These are phyloP conservation scores for Pelagomonas calceolata DNA, from an alignment of 108 stramenopile genomes.

Conservation along the genomic window DNA sequence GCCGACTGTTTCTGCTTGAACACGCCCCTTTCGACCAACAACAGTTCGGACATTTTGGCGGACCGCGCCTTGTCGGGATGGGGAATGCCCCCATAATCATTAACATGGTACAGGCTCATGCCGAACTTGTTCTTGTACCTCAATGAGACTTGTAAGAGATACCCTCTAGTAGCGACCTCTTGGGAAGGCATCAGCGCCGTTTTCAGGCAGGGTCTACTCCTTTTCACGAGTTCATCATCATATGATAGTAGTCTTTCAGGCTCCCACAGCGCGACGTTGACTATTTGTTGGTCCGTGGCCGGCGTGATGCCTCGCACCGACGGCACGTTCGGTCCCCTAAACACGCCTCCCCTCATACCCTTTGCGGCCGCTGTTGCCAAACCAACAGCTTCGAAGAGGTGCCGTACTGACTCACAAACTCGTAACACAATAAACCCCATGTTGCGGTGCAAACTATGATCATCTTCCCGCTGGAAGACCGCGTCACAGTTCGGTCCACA, in stretches of 20 bases:
- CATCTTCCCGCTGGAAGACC: neutral
- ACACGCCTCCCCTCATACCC: neutral
- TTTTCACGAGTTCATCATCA: too few relatives aligned
- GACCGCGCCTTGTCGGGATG: neutral
- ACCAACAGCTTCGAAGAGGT: neutral
- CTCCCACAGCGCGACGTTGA: neutral
- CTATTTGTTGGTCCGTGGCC: neutral
- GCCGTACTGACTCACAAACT: neutral
- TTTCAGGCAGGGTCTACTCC: too few relatives aligned
- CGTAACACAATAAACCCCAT: neutral
- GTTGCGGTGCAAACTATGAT: neutral
- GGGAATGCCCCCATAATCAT: neutral
- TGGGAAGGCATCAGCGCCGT: neutral
- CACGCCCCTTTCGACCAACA: neutral
- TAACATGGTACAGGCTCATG: neutral
- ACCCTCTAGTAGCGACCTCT: neutral
- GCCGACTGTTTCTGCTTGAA: too few relatives aligned
- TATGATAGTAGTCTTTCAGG: neutral
- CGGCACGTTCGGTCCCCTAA: neutral
- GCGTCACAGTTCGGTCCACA: neutral
- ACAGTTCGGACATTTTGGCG: neutral
- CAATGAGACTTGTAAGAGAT: neutral
- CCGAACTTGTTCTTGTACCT: neutral
- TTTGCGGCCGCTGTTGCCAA: neutral
- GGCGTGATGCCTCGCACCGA: neutral